These are phyloP conservation scores for Leishmania tarentolae DNA, from an alignment of 208 protist species.

Conservation along the genomic window DNA sequence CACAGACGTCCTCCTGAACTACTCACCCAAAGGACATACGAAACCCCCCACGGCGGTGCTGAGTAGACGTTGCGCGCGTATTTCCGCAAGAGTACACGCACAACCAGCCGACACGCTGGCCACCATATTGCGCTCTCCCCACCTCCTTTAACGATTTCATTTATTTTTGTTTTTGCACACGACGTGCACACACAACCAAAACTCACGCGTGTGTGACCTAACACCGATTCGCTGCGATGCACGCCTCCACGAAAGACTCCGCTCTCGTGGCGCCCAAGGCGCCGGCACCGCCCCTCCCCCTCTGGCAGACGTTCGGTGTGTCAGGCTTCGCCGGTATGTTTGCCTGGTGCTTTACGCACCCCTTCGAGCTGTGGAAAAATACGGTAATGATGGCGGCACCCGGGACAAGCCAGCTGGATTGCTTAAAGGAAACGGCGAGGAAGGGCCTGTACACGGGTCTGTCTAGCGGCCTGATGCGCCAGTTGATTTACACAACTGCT, in stretches of 20 bases:
- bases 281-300: conserved; percentile 38
- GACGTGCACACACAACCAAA: not conserved
- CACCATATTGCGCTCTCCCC: not conserved
- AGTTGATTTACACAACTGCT: conserved; percentile 90
- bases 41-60: too few relatives aligned
- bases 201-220: not conserved
- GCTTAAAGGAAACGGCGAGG: conserved; percentile 46
- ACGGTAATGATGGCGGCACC: conserved; percentile 81
- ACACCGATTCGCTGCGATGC: not conserved
- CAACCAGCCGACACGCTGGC: not conserved
- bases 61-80: too few relatives aligned
- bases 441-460: conserved; percentile 89
- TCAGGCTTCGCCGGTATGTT: conserved; percentile 84
- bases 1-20: too few relatives aligned
- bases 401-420: conserved; percentile 53
- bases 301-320: conserved; percentile 70
- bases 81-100: too few relatives aligned
- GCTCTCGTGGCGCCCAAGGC: not conserved
- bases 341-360: conserved; percentile 91
- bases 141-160: not conserved
- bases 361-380: conserved; percentile 95
- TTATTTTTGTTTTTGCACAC: not conserved
- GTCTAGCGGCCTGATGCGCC: conserved; percentile 73
- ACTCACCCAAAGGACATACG: too few relatives aligned
- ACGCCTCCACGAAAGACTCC: not conserved